Evolutionary conservation across 2,329 filamentous ascomycete species (phyloP), one percentile per base, ranked within the genome.

Genomic region (Clonostachys rhizophaga): DNA sequence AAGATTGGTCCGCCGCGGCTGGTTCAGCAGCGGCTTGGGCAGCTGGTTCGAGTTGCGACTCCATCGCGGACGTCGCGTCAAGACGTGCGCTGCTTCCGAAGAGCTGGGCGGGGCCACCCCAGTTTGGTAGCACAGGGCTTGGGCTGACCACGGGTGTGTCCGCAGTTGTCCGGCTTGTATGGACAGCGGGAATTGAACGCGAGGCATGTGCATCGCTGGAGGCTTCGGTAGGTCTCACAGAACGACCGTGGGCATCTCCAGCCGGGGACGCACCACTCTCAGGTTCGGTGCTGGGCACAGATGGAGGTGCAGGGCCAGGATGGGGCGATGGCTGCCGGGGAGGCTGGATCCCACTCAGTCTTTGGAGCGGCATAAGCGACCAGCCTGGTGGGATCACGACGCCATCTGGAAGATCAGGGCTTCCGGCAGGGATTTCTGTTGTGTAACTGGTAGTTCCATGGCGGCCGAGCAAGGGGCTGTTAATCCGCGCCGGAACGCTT

Each of bases 381-480:
- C 83, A 87, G 6, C 83, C 83, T 30, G 76, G 71, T 3, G 83
- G 83, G 17, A 87, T 74, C 6, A 76, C 72, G n/a, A 87, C 71
- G 6, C 83, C 83, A 46, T 81, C 75, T 0, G 83, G 83, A 9
- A 86, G 68, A 8, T 84, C 80, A 17, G 77, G 62, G 54, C 79
- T 83, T 16, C 81, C 81, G 5, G 81, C 69, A 5, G 79, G 78
- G 45, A 85, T 83, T 2, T 76, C 67, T 13, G 71, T 62, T 10
- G 74, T 63, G 40, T 73, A 71, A 2, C 69, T 59, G 13, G 71
- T 55, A 11, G 67, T 67, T 20, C 70, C 69, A 52, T 83, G 76
- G 46, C 77, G 69, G 40, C 70, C 68, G 51, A 79, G 57, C 5
- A 71, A 54, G 13, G 72, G 67, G 34, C 67, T 67, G 34, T 60